A percentile compares a stretch with the other conserved stretches of the same genome.
phyloP scores from a whole-genome alignment of 164 flowering plant species.

The Cinnamomum chago region DNA sequence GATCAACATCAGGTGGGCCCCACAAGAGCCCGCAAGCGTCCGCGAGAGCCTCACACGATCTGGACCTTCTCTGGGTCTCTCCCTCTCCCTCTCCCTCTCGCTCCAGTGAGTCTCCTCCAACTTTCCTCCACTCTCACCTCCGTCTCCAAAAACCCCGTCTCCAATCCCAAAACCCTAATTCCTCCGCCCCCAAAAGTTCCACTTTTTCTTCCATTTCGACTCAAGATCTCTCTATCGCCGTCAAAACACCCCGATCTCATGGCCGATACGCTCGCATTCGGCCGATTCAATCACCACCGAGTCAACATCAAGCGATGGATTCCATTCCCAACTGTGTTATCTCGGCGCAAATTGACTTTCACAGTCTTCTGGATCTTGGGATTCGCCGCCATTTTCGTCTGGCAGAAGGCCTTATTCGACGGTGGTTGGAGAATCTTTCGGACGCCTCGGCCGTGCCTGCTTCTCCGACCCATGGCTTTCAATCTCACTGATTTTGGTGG shows the following conservation, averaged over 20 bases:
- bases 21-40: no score
- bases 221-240: no score
- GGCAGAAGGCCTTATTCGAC: conserved; percentile 49
- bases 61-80: no score
- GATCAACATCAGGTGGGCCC: no score
- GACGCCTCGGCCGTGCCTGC: conserved; percentile 33
- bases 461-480: conserved; percentile 52
- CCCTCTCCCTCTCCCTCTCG: no score
- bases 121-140: no score
- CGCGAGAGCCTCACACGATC: no score
- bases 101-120: no score
- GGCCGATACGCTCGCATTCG: background rate
- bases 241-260: background rate
- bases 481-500: conserved; percentile 87
- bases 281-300: conserved; percentile 32
- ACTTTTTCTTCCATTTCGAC: no score
- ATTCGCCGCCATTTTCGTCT: conserved; percentile 52
- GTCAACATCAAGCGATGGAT: conserved; percentile 39
- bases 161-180: no score
- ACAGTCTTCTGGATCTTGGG: conserved; percentile 57
- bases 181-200: no score
- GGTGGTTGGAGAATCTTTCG: conserved; percentile 34
- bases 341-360: conserved; percentile 57
- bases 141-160: no score
- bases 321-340: conserved; percentile 37